phyloP scores from a whole-genome alignment of 495 filamentous ascomycete genomes.

The Filosporella fistucella region DNA sequence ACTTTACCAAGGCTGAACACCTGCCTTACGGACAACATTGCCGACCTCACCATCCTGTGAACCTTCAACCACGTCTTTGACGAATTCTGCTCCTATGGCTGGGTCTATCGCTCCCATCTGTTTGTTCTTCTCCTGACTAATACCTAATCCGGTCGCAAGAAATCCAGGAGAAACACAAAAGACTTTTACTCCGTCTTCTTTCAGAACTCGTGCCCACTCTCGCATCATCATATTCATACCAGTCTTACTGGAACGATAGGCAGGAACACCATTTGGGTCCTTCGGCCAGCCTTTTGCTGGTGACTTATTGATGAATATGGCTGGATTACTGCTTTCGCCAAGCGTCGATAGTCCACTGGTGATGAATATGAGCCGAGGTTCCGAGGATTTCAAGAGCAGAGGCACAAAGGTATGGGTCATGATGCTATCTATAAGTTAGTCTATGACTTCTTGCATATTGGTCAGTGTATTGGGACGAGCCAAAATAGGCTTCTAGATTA shows the following conservation, averaged over 20 bases:
- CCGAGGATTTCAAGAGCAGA: conserved; percentile 36
- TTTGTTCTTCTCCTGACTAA: conserved; percentile 27
- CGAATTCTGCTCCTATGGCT: conserved; percentile 34
- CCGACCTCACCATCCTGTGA: conserved; percentile 42
- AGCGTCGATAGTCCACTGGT: conserved; percentile 44
- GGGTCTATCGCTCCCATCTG: conserved; percentile 40
- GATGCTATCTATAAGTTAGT: no score
- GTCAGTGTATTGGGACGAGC: no score
- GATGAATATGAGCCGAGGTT: conserved; percentile 46
- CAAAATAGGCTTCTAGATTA: no score
- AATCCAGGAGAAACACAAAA: conserved; percentile 52
- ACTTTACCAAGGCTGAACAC: conserved; percentile 38
- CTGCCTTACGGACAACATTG: conserved; percentile 30
- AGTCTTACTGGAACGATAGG: conserved; percentile 52
- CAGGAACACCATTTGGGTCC: conserved; percentile 13
- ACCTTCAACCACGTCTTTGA: conserved; percentile 42
- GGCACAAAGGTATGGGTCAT: conserved; percentile 40
- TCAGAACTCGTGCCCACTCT: conserved; percentile 47
- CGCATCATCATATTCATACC: conserved; percentile 65
- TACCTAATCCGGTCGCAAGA: conserved; percentile 47
- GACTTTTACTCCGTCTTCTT: conserved; percentile 57
- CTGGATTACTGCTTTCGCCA: conserved; percentile 28
- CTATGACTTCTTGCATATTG: no score
- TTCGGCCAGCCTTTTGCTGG: conserved; percentile 46
- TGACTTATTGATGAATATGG: conserved; percentile 22